phyloP scores from a whole-genome alignment of 768 basidiomycete species.

The Tricholoma sp. region DNA sequence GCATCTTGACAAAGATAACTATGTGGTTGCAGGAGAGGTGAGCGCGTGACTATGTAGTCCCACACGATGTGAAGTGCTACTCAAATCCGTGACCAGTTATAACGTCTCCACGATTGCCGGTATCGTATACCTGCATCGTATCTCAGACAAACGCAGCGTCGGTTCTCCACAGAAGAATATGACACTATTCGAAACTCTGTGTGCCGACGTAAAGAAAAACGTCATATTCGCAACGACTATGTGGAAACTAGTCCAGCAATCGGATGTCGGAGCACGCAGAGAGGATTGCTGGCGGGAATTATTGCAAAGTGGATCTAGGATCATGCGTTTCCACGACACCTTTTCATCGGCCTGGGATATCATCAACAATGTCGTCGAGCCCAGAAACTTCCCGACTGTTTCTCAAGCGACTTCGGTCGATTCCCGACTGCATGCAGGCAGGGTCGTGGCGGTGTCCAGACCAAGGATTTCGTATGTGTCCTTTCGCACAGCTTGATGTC shows the following conservation, averaged over 20 bases:
- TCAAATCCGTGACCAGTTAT: neutral
- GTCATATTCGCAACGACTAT: neutral
- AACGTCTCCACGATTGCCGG: neutral
- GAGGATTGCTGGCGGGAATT: neutral
- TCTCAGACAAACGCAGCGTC: neutral
- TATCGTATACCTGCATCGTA: neutral
- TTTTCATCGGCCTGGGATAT: constrained; percentile 1
- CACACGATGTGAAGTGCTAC: neutral
- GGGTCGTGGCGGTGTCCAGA: neutral
- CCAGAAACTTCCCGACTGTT: neutral
- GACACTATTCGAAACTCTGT: neutral
- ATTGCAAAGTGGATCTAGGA: neutral
- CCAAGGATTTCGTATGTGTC: neutral
- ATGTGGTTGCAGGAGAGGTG: neutral
- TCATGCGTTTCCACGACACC: neutral
- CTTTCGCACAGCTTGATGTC: neutral
- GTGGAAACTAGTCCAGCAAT: neutral
- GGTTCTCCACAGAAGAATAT: neutral
- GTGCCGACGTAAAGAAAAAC: neutral
- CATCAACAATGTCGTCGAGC: neutral
- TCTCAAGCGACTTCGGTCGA: neutral
- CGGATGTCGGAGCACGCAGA: neutral
- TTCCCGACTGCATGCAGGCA: neutral
- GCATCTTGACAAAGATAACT: neutral
- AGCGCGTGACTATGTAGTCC: neutral